Conservation (phyloP, 495 filamentous ascomycete species). For the Pyronema omphalodes region DNA sequence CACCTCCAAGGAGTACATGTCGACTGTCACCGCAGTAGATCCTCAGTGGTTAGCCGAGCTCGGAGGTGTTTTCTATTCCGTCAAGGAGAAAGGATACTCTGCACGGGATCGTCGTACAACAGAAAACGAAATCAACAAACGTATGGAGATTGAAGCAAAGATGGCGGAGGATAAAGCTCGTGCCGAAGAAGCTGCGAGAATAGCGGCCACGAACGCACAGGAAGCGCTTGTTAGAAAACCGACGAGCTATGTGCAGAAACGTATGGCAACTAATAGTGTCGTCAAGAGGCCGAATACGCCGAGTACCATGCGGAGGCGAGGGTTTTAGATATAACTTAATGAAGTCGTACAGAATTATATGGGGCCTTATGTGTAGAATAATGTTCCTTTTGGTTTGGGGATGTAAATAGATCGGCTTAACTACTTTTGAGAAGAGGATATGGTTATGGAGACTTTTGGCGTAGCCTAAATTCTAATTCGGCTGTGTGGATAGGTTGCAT, state of each 20-base stretch:
- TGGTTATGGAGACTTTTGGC: too few species aligned
- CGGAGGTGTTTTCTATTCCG: slow-evolving; percentile 94
- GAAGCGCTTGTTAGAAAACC: slow-evolving; percentile 25
- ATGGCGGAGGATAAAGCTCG: slow-evolving; percentile 76
- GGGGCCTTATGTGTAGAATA: too few species aligned
- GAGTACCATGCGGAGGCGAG: slow-evolving; percentile 14
- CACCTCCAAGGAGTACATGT: slow-evolving; percentile 97
- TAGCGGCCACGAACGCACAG: slow-evolving; percentile 14
- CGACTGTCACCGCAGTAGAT: slow-evolving; percentile 87
- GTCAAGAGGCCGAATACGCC: slow-evolving; percentile 22
- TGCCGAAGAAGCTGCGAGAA: slow-evolving; percentile 40
- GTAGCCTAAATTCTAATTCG: too few species aligned
- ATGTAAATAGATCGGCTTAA: too few species aligned
- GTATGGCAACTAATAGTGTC: slow-evolving; percentile 15
- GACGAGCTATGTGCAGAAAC: slow-evolving; percentile 12
- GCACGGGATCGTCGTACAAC: slow-evolving; percentile 73
- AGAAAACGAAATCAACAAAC: slow-evolving; percentile 84
- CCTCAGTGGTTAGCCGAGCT: slow-evolving; percentile 97
- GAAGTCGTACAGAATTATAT: too few species aligned
- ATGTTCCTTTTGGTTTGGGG: too few species aligned
- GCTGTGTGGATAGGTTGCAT: too few species aligned
- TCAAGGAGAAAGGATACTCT: slow-evolving; percentile 96
- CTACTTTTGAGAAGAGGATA: too few species aligned
- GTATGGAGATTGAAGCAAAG: slow-evolving; percentile 87
- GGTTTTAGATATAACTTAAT: not conserved